Conservation (phyloP, 2,329 filamentous ascomycete species). For the Alternaria arbusti region DNA sequence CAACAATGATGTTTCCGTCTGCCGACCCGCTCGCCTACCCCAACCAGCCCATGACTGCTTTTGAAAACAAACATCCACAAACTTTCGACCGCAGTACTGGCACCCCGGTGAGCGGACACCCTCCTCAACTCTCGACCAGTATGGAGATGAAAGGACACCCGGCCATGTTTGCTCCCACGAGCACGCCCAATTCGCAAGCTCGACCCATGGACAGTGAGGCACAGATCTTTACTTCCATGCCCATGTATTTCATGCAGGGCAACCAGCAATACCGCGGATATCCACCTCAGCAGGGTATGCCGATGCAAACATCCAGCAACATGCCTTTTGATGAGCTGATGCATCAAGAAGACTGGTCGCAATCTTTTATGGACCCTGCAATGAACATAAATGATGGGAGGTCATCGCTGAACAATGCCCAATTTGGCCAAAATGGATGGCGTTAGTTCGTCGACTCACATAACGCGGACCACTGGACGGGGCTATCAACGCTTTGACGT, state of each 20-base stretch:
- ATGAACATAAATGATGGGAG: slow-evolving; percentile 35
- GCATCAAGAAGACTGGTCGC: slow-evolving; percentile 50
- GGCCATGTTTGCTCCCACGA: slow-evolving; percentile 28
- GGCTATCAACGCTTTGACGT: neutral
- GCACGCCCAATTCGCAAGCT: slow-evolving; percentile 21
- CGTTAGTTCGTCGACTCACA: slow-evolving; percentile 20
- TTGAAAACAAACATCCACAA: slow-evolving; percentile 52
- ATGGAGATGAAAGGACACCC: slow-evolving; percentile 39
- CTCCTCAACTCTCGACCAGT: slow-evolving; percentile 3
- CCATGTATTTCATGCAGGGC: slow-evolving; percentile 71
- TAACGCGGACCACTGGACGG: neutral
- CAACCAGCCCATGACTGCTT: slow-evolving; percentile 72
- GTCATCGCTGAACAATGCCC: slow-evolving; percentile 24
- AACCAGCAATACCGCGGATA: slow-evolving; percentile 32
- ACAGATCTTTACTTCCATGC: slow-evolving; percentile 73
- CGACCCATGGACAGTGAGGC: slow-evolving; percentile 67
- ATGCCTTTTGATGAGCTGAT: slow-evolving; percentile 49
- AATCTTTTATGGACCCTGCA: slow-evolving; percentile 46
- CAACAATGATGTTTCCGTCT: slow-evolving; percentile 81
- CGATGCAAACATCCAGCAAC: slow-evolving; percentile 29
- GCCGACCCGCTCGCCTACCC: slow-evolving; percentile 81
- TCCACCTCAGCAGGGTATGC: slow-evolving; percentile 33
- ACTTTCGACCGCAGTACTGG: slow-evolving; percentile 25
- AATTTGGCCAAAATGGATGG: slow-evolving; percentile 27
- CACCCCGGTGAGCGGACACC: slow-evolving; percentile 4